phyloP scores from a whole-genome alignment of 2,329 filamentous ascomycete genomes.

The Aspergillus fumigatus region DNA sequence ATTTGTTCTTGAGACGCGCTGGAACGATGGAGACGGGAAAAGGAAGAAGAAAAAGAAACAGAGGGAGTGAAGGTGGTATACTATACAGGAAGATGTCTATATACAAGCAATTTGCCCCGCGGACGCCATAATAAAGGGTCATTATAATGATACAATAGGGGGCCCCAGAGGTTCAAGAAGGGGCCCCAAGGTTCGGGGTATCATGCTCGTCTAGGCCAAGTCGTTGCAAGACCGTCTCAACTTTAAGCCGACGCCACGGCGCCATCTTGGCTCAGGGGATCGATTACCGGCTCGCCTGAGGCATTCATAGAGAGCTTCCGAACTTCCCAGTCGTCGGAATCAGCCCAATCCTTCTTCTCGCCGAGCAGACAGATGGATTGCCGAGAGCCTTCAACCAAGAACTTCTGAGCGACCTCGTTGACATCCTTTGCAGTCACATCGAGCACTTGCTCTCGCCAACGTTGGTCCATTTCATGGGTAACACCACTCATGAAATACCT shows the following conservation, averaged over 20 bases:
- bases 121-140: conserved; percentile 14
- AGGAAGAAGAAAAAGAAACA: conserved; percentile 4
- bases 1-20: conserved; percentile 46
- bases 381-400: conserved; percentile 64
- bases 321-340: conserved; percentile 65
- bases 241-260: conserved; percentile 22
- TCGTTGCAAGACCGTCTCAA: not conserved
- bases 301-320: conserved; percentile 64
- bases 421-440: conserved; percentile 82
- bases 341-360: conserved; percentile 73
- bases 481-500: conserved; percentile 78
- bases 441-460: conserved; percentile 73
- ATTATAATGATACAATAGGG: not conserved
- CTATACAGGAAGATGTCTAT: conserved; percentile 19
- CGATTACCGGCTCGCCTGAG: conserved; percentile 38
- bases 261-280: conserved; percentile 10
- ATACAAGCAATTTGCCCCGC: conserved; percentile 13
- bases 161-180: not conserved
- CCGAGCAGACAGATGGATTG: conserved; percentile 71
- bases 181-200: not conserved
- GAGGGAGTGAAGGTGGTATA: conserved; percentile 12
- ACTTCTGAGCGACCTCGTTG: conserved; percentile 72
- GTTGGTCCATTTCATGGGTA: conserved; percentile 83
- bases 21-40: conserved; percentile 1
- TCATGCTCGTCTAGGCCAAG: not conserved